Conservation (phyloP, 1,139 yeast genomes). For the Saccharomyces pastorianus region DNA sequence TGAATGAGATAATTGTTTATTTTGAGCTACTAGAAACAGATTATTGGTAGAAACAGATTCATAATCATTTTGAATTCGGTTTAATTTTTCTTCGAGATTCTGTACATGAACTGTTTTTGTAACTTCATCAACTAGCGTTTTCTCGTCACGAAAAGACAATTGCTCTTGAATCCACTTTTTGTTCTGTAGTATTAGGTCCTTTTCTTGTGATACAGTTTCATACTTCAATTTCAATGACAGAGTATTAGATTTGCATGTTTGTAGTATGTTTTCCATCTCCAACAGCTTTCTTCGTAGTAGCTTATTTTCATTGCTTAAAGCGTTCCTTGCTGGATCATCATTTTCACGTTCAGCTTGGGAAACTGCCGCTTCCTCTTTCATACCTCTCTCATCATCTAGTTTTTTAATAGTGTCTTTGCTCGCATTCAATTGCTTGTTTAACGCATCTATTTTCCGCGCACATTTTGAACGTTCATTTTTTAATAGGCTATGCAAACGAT, state of each 20-base stretch:
- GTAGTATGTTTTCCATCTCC: slow-evolving; percentile 35
- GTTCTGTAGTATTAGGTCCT: neutral
- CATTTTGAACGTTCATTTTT: slow-evolving; percentile 26
- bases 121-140: neutral
- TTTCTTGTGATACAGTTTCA: neutral
- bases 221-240: slow-evolving; percentile 23
- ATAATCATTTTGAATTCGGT: slow-evolving; percentile 34
- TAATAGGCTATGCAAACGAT: slow-evolving; percentile 13
- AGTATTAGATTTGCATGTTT: slow-evolving; percentile 32
- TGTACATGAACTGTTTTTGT: neutral
- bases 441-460: slow-evolving; percentile 30
- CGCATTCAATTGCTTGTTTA: slow-evolving; percentile 31
- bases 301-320: slow-evolving; percentile 43
- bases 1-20: slow-evolving; percentile 11
- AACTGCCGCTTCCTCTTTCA: neutral
- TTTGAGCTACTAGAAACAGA: slow-evolving; percentile 28
- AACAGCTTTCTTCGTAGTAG: slow-evolving; percentile 35
- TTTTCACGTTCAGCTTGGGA: neutral
- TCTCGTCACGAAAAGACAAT: neutral
- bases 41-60: slow-evolving; percentile 29
- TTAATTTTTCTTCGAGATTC: slow-evolving; percentile 7
- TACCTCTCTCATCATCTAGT: neutral
- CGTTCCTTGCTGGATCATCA: slow-evolving; percentile 22
- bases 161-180: neutral
- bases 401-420: slow-evolving; percentile 38